Percentiles rank a stretch among this genome's conserved stretches.
These are phyloP conservation scores for Claviceps sp. DNA, from an alignment of 2,329 filamentous ascomycete species.

Conservation along the genomic window DNA sequence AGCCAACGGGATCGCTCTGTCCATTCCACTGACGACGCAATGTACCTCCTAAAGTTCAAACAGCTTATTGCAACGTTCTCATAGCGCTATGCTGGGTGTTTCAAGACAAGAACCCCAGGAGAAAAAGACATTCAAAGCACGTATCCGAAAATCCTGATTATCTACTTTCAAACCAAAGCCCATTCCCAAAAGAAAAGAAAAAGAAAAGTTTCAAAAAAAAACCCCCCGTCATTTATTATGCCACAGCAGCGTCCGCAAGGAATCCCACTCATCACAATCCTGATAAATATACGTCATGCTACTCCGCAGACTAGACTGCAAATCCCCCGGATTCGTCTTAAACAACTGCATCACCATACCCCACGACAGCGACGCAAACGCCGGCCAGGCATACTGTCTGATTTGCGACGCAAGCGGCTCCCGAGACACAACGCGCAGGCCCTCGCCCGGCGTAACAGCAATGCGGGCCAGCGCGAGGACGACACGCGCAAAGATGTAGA, in stretches of 20 bases:
- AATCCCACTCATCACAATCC: slow-evolving; percentile 83
- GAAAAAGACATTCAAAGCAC: background rate
- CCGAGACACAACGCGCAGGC: slow-evolving; percentile 36
- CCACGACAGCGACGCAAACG: slow-evolving; percentile 86
- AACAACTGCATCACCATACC: slow-evolving; percentile 92
- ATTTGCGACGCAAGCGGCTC: slow-evolving; percentile 37
- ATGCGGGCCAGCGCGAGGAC: slow-evolving; percentile 73
- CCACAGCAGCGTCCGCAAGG: slow-evolving; percentile 69
- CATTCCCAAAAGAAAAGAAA: background rate
- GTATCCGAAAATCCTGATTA: background rate
- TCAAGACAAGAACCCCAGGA: background rate
- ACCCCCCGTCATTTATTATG: slow-evolving; percentile 57
- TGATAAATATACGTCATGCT: slow-evolving; percentile 97
- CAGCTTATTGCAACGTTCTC: no score
- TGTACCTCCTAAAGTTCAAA: no score
- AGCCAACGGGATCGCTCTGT: no score
- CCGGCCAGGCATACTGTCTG: slow-evolving; percentile 71
- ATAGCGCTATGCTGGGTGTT: no score
- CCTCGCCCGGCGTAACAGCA: slow-evolving; percentile 52
- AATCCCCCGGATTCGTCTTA: slow-evolving; percentile 76
- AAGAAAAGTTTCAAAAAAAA: background rate
- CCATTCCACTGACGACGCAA: no score
- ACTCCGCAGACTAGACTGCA: slow-evolving; percentile 81
- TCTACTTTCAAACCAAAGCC: background rate
- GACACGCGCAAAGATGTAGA: slow-evolving; percentile 93